These are phyloP conservation scores for Euclidium syriacum DNA, from an alignment of 345 rosid species.

Conservation along the genomic window DNA sequence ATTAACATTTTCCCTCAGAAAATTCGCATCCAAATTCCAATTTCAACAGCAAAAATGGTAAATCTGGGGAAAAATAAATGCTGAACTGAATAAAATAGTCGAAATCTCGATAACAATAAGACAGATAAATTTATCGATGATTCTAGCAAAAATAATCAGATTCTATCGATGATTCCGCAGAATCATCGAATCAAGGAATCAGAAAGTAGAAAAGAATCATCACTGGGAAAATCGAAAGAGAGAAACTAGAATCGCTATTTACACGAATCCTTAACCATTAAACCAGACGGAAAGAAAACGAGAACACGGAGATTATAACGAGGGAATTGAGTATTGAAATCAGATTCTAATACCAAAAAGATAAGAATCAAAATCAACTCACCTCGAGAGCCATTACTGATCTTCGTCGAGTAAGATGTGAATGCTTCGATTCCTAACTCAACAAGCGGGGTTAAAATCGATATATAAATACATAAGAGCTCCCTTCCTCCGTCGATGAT, in stretches of 20 bases:
- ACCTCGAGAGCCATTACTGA: slow-evolving; percentile 28
- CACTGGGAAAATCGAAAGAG: too few species aligned
- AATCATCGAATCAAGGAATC: background rate
- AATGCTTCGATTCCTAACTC: background rate
- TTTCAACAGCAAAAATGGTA: background rate
- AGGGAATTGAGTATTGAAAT: background rate
- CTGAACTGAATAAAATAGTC: too few species aligned
- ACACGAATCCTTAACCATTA: background rate
- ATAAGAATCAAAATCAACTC: background rate
- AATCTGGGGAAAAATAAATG: too few species aligned
- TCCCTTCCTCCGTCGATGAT: background rate
- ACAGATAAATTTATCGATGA: too few species aligned
- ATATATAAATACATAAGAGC: slow-evolving; percentile 2
- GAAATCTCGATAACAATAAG: background rate
- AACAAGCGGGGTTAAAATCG: background rate
- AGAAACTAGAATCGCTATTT: background rate
- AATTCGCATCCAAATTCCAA: background rate
- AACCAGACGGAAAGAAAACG: background rate
- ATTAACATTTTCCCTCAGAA: background rate
- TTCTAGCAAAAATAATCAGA: too few species aligned
- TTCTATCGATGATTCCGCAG: too few species aligned
- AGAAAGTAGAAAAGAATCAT: too few species aligned
- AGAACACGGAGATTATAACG: background rate
- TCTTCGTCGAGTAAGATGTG: slow-evolving; percentile 5
- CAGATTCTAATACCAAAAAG: background rate